These are phyloP conservation scores for Hirsutella rhossiliensis DNA, from an alignment of 2,329 filamentous ascomycete genomes.

Conservation along the genomic window DNA sequence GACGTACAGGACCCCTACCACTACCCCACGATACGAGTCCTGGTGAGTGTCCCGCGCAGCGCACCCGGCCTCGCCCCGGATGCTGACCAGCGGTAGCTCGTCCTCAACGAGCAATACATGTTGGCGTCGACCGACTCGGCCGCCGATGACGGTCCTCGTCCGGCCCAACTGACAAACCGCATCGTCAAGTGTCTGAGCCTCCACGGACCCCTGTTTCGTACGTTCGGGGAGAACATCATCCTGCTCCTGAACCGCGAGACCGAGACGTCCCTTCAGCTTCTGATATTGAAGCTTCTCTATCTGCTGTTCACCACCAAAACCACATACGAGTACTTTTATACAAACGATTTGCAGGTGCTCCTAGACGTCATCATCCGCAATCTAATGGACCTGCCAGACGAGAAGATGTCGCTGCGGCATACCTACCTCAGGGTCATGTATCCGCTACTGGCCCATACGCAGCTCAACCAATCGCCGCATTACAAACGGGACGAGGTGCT, in stretches of 20 bases:
- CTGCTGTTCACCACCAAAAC: constrained; percentile 84
- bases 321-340: constrained; percentile 98
- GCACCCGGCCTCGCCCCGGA: background rate
- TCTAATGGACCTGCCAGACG: constrained; percentile 85
- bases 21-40: constrained; percentile 83
- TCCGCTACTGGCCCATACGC: constrained; percentile 81
- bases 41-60: constrained; percentile 45
- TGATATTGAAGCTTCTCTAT: constrained; percentile 95
- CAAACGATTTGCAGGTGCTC: constrained; percentile 87
- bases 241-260: constrained; percentile 88
- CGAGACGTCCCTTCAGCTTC: constrained; percentile 82
- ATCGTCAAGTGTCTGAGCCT: constrained; percentile 84
- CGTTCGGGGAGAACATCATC: constrained; percentile 96
- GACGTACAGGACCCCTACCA: constrained; percentile 90
- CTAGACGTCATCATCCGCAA: constrained; percentile 95
- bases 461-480: constrained; percentile 72
- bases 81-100: constrained; percentile 46
- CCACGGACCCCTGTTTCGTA: constrained; percentile 72
- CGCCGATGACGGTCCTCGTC: constrained; percentile 20
- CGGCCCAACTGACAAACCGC: constrained; percentile 65
- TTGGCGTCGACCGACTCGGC: constrained; percentile 50
- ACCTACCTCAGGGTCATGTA: constrained; percentile 91
- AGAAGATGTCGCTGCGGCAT: constrained; percentile 65
- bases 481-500: constrained; percentile 86
- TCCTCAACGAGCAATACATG: constrained; percentile 98